Evolutionary conservation across 768 basidiomycete genomes (phyloP).

Genomic region (Boletus insuetus): DNA sequence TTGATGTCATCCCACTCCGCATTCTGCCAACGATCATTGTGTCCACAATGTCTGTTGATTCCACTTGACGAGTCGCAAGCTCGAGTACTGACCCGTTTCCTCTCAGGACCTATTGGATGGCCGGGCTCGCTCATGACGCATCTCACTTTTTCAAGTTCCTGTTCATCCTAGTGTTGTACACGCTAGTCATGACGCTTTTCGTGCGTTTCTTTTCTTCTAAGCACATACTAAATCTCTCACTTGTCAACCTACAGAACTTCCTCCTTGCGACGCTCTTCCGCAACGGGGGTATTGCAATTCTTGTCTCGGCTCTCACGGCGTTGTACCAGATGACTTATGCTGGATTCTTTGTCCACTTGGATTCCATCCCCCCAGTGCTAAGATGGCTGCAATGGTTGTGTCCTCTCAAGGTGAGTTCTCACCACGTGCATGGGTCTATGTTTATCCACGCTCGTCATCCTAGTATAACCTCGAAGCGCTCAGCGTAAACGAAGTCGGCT

Average conservation of each 20-base stretch:
- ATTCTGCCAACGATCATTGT: conserved; percentile 88
- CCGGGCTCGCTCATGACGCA: conserved; percentile 75
- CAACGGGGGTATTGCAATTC: conserved; percentile 88
- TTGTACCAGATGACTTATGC: conserved; percentile 86
- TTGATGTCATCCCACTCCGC: conserved; percentile 87
- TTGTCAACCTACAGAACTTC: conserved; percentile 65
- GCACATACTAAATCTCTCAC: not conserved
- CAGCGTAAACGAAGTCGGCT: conserved; percentile 87
- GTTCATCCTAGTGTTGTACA: conserved; percentile 83
- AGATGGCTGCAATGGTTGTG: conserved; percentile 93
- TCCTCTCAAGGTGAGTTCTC: conserved; percentile 57
- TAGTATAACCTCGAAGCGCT: conserved; percentile 77
- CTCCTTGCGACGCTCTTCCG: conserved; percentile 78
- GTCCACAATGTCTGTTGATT: conserved; percentile 64
- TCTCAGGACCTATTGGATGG: conserved; percentile 89
- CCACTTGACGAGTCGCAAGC: not conserved
- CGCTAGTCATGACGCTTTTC: conserved; percentile 82
- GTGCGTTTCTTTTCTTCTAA: conserved; percentile 42
- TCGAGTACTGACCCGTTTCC: conserved; percentile 4
- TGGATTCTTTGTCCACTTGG: conserved; percentile 90
- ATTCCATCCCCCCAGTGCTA: conserved; percentile 82
- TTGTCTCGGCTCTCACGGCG: conserved; percentile 73
- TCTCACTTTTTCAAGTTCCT: conserved; percentile 93
- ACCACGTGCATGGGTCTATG: not conserved
- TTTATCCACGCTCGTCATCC: not conserved